Evolutionary conservation across 1,284 basidiomycete genomes (phyloP).

Genomic region (Heterobasidion parviporum): DNA sequence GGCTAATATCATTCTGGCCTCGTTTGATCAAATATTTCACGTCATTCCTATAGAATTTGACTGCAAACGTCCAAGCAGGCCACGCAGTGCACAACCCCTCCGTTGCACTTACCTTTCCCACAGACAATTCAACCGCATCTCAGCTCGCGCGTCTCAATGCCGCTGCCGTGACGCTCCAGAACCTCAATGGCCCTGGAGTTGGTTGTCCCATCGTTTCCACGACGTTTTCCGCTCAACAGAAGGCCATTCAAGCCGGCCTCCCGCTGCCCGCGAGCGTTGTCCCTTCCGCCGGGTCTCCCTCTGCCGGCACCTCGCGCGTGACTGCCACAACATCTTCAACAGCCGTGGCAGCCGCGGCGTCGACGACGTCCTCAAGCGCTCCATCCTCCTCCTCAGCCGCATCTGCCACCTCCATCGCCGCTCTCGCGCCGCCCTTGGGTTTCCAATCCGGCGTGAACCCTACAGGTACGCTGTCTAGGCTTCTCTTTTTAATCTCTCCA

Average conservation of each 20-base stretch:
- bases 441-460: background rate
- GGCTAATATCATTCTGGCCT: background rate
- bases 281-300: too few species aligned
- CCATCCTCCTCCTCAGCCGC: background rate
- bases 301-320: background rate
- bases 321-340: background rate
- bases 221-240: conserved; percentile 18
- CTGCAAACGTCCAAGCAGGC: conserved; percentile 17
- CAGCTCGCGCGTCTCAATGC: conserved; percentile 2
- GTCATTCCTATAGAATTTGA: conserved; percentile 9
- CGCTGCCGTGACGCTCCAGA: conserved; percentile 24
- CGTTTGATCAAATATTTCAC: conserved; percentile 26
- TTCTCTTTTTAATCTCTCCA: background rate
- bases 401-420: conserved; percentile 1
- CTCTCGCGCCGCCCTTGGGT: conserved; percentile 4
- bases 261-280: background rate
- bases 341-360: background rate
- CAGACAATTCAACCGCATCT: background rate
- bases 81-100: conserved; percentile 17
- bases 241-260: background rate
- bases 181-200: conserved; percentile 28
- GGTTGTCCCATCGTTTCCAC: conserved; percentile 32
- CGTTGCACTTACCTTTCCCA: background rate
- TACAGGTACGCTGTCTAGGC: background rate
- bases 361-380: background rate